Evolutionary conservation across 2,329 filamentous ascomycete genomes (phyloP).

Genomic region (Sporothrix pallida): DNA sequence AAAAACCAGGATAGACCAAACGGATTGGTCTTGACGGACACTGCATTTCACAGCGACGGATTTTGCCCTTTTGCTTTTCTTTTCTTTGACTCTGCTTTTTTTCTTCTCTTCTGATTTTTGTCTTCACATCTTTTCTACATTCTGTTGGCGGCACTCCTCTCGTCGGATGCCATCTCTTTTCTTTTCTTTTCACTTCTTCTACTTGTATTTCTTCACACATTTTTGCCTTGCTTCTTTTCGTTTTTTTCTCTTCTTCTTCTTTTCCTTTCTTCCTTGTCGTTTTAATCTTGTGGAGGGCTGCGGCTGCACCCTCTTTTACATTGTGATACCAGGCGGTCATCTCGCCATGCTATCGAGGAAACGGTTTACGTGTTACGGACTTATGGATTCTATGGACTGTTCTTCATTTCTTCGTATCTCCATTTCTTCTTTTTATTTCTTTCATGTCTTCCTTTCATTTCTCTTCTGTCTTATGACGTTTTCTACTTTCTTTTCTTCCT

Average conservation of each 20-base stretch:
- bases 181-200: neutral
- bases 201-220: neutral
- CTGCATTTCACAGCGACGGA: neutral
- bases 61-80: neutral
- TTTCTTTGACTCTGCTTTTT: neutral
- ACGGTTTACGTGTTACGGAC: neutral
- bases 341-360: neutral
- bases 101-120: neutral
- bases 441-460: neutral
- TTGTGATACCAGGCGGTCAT: neutral
- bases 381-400: neutral
- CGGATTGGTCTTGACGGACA: neutral
- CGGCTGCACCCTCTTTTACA: neutral
- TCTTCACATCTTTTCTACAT: neutral
- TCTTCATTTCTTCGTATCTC: neutral
- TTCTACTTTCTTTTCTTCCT: too few species aligned
- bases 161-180: neutral
- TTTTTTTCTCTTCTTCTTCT: neutral
- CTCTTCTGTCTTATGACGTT: neutral
- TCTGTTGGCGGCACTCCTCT: too few species aligned
- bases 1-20: slow-evolving; percentile 3
- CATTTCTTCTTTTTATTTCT: neutral
- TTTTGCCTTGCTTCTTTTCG: neutral
- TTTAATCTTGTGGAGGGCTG: neutral
- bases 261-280: neutral